Conservation (phyloP, 177 flowering plant genomes). For the Tripterygium wilfordii region DNA sequence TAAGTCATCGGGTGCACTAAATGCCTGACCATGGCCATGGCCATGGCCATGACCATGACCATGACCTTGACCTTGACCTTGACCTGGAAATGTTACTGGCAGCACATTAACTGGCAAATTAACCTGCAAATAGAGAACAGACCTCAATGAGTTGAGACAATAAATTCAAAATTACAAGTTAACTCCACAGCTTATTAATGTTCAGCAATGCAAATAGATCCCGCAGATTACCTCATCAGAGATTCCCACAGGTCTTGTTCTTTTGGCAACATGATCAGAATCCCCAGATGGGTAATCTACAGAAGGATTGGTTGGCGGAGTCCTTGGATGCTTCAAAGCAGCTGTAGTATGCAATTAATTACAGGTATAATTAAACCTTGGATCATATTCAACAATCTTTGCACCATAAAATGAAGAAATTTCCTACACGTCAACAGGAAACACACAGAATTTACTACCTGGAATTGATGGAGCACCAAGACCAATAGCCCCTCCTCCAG, state of each 20-base stretch:
- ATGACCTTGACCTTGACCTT: too few relatives aligned
- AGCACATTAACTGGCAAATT: constrained; percentile 72
- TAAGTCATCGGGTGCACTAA: constrained; percentile 73
- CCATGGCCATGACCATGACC: constrained; percentile 63
- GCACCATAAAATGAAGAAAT: neutral
- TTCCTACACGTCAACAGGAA: neutral
- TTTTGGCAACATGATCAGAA: constrained; percentile 78
- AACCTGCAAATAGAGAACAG: constrained; percentile 34
- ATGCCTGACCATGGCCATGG: constrained; percentile 61
- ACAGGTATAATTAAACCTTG: constrained; percentile 5
- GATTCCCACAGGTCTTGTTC: constrained; percentile 80
- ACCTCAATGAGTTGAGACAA: neutral
- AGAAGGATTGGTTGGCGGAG: constrained; percentile 78
- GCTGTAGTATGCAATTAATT: constrained; percentile 35
- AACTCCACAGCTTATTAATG: neutral
- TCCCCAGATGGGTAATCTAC: constrained; percentile 89
- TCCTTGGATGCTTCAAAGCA: constrained; percentile 84
- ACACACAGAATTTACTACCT: constrained; percentile 29
- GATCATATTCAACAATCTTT: neutral
- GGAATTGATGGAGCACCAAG: constrained; percentile 78
- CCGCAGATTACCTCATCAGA: constrained; percentile 70
- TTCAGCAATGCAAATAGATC: neutral
- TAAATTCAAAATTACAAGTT: too few relatives aligned
- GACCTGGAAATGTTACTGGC: constrained; percentile 72
- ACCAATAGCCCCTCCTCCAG: constrained; percentile 78